Evolutionary conservation across 108 stramenopile genomes (phyloP), one percentile per base, ranked within the genome.

Genomic region (Fragilariopsis cylindrus): DNA sequence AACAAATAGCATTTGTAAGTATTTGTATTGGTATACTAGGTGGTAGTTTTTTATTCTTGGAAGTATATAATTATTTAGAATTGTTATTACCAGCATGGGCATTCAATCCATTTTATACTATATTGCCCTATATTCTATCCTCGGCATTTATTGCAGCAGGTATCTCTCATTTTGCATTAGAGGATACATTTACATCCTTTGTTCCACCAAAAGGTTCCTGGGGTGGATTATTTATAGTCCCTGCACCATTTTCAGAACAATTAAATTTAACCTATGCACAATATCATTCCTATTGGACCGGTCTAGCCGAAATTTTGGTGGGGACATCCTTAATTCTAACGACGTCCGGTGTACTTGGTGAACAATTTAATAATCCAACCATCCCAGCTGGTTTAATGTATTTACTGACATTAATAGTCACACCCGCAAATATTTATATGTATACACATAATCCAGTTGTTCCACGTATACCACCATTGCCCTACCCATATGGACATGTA

Each of bases 401-500:
- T 15, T 53, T 80, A 21, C 73, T 97, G 63, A 90, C 90, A 7
- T 30, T 85, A 16, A 87, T 82, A 15, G 84, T 97, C 1, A 95
- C 96, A 40, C 93, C 93, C 15, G 94, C 96, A 5, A 97, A 97
- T 53, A 88, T 93, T 49, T 97, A 94, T 78, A 94, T 93, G 92
- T 92, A 78, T 69, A 94, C 96, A 7, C 96, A 97, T 73, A 94
- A 89, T 76, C 89, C 87, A 15, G 85, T 82, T 48, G 81, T 90
- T 78, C 81, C 83, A 43, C 77, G 73, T 8, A 57, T 68, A 50
- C 84, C 84, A 6, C 67, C 75, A 4, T 45, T 82, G 16, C 79
- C 75, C 1, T 92, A 92, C 75, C 93, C 93, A 2, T 70, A 70
- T 68, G 93, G 90, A 12, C 93, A 94, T 77, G 60, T 69, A 15